phyloP scores from a whole-genome alignment of 225 moss, liverwort and hornwort genomes.

The Anthoceros angustus region DNA sequence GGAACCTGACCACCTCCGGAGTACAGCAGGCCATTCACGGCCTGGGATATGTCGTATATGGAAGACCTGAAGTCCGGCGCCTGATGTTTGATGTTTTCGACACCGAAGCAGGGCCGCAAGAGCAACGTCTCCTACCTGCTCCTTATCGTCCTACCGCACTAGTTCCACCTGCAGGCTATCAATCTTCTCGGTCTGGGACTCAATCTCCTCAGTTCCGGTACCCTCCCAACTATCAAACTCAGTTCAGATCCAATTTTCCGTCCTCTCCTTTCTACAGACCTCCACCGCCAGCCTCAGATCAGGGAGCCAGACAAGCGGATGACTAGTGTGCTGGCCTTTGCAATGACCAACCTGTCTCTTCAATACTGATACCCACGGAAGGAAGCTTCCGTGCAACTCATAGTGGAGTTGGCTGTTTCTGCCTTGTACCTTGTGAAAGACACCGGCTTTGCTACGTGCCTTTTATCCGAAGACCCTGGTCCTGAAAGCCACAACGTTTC shows the following conservation, averaged over 20 bases:
- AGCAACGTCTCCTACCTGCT: neutral
- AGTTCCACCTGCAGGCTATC: neutral
- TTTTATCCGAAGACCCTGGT: too few relatives aligned
- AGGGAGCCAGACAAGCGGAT: neutral
- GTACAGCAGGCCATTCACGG: conserved; percentile 79
- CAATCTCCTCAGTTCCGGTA: neutral
- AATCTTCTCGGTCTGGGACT: neutral
- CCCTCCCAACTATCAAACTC: neutral
- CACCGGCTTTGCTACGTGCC: too few relatives aligned
- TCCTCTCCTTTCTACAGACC: neutral
- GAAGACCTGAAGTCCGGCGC: conserved; percentile 74
- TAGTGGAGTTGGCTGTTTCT: too few relatives aligned
- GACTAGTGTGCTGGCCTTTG: neutral
- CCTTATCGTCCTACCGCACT: neutral
- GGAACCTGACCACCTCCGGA: conserved; percentile 66
- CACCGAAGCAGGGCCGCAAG: conserved; percentile 17
- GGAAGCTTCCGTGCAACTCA: too few relatives aligned
- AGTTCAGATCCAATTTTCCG: neutral
- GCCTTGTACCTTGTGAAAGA: too few relatives aligned
- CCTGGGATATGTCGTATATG: conserved; percentile 64
- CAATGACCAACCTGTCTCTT: neutral
- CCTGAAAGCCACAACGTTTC: too few relatives aligned
- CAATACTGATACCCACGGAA: too few relatives aligned
- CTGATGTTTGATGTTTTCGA: conserved; percentile 64
- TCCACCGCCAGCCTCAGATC: neutral